Conservation (phyloP, 371 early-diverging fungal genomes). For the Capniomyces stellatus region DNA sequence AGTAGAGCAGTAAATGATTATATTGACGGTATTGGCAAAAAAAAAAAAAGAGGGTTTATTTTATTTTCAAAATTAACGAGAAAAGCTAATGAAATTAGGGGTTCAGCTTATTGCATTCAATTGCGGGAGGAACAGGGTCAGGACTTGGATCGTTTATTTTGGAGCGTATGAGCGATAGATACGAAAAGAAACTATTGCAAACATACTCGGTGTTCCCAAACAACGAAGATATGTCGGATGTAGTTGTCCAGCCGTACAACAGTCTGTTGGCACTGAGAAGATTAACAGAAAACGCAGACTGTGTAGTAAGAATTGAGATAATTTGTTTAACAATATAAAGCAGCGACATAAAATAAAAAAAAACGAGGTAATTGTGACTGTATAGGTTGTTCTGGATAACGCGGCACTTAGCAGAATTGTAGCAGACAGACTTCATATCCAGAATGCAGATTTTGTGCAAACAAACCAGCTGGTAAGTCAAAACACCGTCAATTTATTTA, state of each 20-base stretch:
- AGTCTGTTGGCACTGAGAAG: slow-evolving; percentile 88
- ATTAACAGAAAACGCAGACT: slow-evolving; percentile 81
- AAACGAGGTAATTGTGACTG: too few species aligned
- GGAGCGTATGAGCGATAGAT: slow-evolving; percentile 80
- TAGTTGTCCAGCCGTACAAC: slow-evolving; percentile 99
- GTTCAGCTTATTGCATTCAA: slow-evolving; percentile 80
- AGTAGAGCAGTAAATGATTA: too few species aligned
- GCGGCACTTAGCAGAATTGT: slow-evolving; percentile 89
- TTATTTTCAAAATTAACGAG: too few species aligned
- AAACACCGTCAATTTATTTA: slow-evolving; percentile 10
- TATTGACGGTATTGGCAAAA: slow-evolving; percentile 7
- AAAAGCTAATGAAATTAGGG: too few species aligned
- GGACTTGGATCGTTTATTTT: slow-evolving; percentile 83
- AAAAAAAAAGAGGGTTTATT: neutral
- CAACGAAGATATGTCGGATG: slow-evolving; percentile 89
- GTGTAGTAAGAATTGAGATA: slow-evolving; percentile 38
- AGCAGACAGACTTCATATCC: slow-evolving; percentile 79
- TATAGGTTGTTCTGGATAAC: slow-evolving; percentile 72
- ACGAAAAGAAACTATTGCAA: slow-evolving; percentile 94
- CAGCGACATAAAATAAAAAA: too few species aligned
- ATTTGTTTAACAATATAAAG: too few species aligned
- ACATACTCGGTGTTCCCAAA: slow-evolving; percentile 99
- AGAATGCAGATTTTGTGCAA: slow-evolving; percentile 86
- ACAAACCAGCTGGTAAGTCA: slow-evolving; percentile 76
- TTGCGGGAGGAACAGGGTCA: slow-evolving; percentile 96